phyloP scores from a whole-genome alignment of 352 stramenopile species.

The Peronospora destructor region DNA sequence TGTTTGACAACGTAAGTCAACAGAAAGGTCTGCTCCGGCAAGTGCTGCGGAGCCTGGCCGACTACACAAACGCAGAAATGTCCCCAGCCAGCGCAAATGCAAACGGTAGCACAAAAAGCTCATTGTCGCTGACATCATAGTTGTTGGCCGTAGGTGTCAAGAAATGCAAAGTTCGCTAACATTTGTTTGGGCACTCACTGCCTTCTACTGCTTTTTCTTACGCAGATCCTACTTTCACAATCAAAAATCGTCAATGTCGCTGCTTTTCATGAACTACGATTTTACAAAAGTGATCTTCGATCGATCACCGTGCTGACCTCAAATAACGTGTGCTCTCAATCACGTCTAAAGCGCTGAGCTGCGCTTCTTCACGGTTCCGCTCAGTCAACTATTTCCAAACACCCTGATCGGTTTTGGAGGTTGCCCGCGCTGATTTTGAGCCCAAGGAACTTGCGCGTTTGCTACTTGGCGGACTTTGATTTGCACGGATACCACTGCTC shows the following conservation, averaged over 20 bases:
- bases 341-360: conserved; percentile 15
- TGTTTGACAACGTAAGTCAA: conserved; percentile 66
- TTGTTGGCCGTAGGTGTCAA: conserved; percentile 1
- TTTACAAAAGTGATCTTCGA: conserved; percentile 26
- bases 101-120: conserved; percentile 7
- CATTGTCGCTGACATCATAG: conserved; percentile 17
- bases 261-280: conserved; percentile 3
- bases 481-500: conserved; percentile 10
- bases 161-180: conserved; percentile 1
- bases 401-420: conserved; percentile 16
- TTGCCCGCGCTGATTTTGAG: conserved; percentile 12
- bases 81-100: conserved; percentile 5
- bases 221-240: too few species aligned
- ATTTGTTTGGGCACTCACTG: neutral
- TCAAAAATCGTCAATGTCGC: neutral
- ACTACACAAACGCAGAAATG: conserved; percentile 28
- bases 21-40: conserved; percentile 52
- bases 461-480: conserved; percentile 18
- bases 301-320: conserved; percentile 19
- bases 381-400: conserved; percentile 25
- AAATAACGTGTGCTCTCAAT: neutral
- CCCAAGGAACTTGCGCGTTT: conserved; percentile 22
- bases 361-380: conserved; percentile 2
- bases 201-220: neutral
- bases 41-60: conserved; percentile 56